phyloP scores from a whole-genome alignment of 108 stramenopile species.

The Conticribra guillardii region DNA sequence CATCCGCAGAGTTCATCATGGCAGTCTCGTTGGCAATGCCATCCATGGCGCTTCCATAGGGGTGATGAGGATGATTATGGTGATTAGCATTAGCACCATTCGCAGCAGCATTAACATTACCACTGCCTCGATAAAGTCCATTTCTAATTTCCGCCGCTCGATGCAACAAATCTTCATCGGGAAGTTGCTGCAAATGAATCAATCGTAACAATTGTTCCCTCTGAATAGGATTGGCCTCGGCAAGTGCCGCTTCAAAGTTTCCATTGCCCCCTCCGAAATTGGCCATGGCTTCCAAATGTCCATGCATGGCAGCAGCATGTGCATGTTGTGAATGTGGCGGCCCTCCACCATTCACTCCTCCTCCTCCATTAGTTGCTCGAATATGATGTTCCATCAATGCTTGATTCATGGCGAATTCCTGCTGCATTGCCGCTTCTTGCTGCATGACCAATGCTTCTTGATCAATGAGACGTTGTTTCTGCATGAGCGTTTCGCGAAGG shows the following conservation, averaged over 20 bases:
- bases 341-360: too few species aligned
- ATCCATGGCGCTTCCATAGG: not conserved
- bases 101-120: not conserved
- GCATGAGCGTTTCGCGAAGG: too few species aligned
- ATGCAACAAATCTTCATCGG: not conserved
- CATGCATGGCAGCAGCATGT: not conserved
- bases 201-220: not conserved
- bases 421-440: not conserved
- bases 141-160: not conserved
- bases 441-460: not conserved
- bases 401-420: not conserved
- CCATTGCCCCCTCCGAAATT: not conserved
- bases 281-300: not conserved
- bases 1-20: not conserved
- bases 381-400: not conserved
- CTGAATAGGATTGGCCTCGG: not conserved
- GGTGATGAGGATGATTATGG: not conserved
- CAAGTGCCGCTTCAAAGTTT: not conserved
- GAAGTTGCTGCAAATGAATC: not conserved
- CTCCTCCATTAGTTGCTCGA: too few species aligned
- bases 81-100: not conserved
- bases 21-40: too few species aligned
- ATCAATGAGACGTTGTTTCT: too few species aligned
- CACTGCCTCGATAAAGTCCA: not conserved
- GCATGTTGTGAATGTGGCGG: too few species aligned